A percentile compares a stretch with the other conserved stretches of the same genome.
Conservation (phyloP, 257 asterid genomes). For the Oldenlandia corymbosa region DNA sequence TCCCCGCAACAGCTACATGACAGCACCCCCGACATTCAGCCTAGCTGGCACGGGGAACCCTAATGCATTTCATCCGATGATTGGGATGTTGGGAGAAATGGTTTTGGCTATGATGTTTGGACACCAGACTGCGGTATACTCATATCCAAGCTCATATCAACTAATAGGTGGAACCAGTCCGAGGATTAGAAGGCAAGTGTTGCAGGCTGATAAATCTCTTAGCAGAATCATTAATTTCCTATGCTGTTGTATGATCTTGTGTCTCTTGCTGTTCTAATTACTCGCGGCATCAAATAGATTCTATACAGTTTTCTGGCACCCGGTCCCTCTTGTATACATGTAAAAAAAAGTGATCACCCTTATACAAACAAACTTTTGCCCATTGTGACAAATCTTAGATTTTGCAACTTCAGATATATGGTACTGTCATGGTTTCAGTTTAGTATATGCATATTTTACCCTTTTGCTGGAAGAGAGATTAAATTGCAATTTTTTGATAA, state of each 20-base stretch:
- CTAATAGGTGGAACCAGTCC: conserved; percentile 36
- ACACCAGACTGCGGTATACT: conserved; percentile 33
- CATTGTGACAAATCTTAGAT: conserved; percentile 5
- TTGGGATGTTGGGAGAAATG: conserved; percentile 61
- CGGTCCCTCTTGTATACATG: not conserved
- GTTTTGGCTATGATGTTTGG: conserved; percentile 50
- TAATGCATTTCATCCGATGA: conserved; percentile 36
- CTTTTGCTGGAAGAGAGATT: not conserved
- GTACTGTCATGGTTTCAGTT: no score
- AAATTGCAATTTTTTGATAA: no score
- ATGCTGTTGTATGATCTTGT: conserved; percentile 50
- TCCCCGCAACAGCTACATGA: conserved; percentile 6
- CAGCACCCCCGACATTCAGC: conserved; percentile 19
- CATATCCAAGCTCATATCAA: conserved; percentile 49
- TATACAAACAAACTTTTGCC: conserved; percentile 6
- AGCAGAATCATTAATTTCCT: conserved; percentile 58
- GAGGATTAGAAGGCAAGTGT: conserved; percentile 42
- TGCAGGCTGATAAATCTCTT: conserved; percentile 50
- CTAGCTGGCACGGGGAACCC: conserved; percentile 18
- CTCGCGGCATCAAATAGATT: not conserved
- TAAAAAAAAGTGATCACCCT: conserved; percentile 3
- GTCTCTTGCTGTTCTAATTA: conserved; percentile 48
- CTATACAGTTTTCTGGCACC: conserved; percentile 10
- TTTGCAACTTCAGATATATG: not conserved
- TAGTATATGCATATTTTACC: not conserved